These are phyloP conservation scores for Zalaria sp. DNA, from an alignment of 2,329 filamentous ascomycete species.

Conservation along the genomic window DNA sequence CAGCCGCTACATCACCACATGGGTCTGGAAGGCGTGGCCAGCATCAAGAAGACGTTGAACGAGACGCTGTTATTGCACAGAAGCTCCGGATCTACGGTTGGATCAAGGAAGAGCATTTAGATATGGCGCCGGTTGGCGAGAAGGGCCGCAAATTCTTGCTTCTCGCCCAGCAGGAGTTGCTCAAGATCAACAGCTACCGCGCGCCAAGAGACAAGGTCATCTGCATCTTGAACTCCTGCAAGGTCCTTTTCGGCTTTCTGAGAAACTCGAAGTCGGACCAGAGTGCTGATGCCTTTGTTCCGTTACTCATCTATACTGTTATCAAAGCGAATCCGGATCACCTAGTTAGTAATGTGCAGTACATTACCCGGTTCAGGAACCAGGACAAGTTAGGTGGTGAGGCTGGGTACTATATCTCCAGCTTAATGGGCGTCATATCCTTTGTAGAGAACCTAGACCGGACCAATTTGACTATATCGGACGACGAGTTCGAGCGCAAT, in stretches of 20 bases:
- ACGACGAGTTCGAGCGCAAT: constrained; percentile 89
- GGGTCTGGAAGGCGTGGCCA: constrained; percentile 82
- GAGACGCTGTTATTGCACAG: constrained; percentile 88
- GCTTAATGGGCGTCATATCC: constrained; percentile 84
- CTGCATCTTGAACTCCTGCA: constrained; percentile 95
- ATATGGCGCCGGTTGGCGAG: constrained; percentile 73
- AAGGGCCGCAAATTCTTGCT: constrained; percentile 79
- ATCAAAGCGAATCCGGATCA: constrained; percentile 90
- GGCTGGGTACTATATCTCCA: constrained; percentile 94
- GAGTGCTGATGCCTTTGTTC: constrained; percentile 91
- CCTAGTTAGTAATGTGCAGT: constrained; percentile 93
- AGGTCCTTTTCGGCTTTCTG: constrained; percentile 92
- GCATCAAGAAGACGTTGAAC: constrained; percentile 94
- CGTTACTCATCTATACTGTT: constrained; percentile 88
- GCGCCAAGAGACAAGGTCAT: constrained; percentile 98
- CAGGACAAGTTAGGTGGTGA: constrained; percentile 97
- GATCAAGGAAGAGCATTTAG: constrained; percentile 84
- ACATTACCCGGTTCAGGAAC: constrained; percentile 91
- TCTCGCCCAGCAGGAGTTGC: constrained; percentile 81
- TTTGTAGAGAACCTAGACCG: constrained; percentile 95
- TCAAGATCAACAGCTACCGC: constrained; percentile 93
- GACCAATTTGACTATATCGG: constrained; percentile 80
- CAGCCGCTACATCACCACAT: constrained; percentile 26
- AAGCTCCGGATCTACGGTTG: constrained; percentile 96
- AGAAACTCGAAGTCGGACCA: constrained; percentile 88